Percentiles rank a stretch among this genome's conserved stretches.
Evolutionary conservation across 2,329 filamentous ascomycete species (phyloP).

Genomic region (Ophiosphaerella narmari): DNA sequence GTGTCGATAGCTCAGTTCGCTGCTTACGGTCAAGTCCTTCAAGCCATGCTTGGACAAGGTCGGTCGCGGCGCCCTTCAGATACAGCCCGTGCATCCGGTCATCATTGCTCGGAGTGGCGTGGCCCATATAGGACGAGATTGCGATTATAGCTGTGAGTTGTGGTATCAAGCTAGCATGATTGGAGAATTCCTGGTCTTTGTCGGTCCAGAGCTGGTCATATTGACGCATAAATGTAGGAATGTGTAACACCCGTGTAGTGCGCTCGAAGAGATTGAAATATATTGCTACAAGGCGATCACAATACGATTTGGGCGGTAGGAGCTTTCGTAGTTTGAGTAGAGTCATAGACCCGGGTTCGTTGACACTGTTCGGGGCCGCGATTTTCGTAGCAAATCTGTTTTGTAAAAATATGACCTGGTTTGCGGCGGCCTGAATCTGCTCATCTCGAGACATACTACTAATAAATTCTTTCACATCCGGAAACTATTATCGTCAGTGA

Average conservation of each 20-base stretch:
- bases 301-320: constrained; percentile 24
- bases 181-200: constrained; percentile 12
- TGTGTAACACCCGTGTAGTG: constrained; percentile 29
- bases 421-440: constrained; percentile 18
- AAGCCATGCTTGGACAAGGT: constrained; percentile 25
- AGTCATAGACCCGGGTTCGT: constrained; percentile 13
- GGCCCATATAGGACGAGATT: constrained; percentile 27
- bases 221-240: constrained; percentile 28
- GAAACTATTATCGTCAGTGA: constrained; percentile 16
- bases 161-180: constrained; percentile 26
- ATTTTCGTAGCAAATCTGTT: constrained; percentile 15
- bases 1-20: constrained; percentile 23
- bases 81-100: constrained; percentile 14
- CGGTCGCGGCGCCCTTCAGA: constrained; percentile 16
- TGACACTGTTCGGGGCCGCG: constrained; percentile 9
- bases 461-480: constrained; percentile 21
- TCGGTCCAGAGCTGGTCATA: constrained; percentile 26
- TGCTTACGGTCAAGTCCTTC: constrained; percentile 27
- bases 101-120: constrained; percentile 7
- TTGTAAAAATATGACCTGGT: constrained; percentile 22
- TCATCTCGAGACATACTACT: constrained; percentile 16
- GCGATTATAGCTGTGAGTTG: constrained; percentile 25
- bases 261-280: constrained; percentile 30
- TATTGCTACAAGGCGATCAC: constrained; percentile 24
- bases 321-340: constrained; percentile 23